These are phyloP conservation scores for Fusarium pseudonygamai DNA, from an alignment of 2,329 filamentous ascomycete species.

Conservation along the genomic window DNA sequence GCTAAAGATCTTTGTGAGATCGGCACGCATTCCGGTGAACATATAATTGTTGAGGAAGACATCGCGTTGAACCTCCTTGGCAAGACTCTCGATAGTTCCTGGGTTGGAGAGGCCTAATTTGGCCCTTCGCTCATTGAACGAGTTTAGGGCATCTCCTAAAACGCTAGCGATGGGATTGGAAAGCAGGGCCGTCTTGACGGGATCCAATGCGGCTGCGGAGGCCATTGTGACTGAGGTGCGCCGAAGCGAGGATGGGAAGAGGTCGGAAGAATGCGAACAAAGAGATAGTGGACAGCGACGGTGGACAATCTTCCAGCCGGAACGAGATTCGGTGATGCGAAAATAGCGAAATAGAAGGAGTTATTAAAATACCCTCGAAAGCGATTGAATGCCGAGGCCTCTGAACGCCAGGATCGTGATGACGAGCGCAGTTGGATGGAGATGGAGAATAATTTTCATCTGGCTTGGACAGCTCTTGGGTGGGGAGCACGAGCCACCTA, in stretches of 20 bases:
- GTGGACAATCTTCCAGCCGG: conserved; percentile 20
- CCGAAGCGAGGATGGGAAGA: conserved; percentile 37
- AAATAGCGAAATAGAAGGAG: conserved; percentile 30
- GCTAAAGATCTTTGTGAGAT: conserved; percentile 96
- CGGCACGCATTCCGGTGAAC: conserved; percentile 95
- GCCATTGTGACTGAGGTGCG: conserved; percentile 57
- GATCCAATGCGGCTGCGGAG: conserved; percentile 58
- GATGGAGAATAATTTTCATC: conserved; percentile 52
- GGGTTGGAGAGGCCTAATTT: conserved; percentile 91
- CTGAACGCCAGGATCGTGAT: conserved; percentile 47
- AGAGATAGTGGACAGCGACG: conserved; percentile 32
- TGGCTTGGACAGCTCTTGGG: conserved; percentile 41
- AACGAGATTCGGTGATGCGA: not conserved
- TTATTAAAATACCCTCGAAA: conserved; percentile 35
- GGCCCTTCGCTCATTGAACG: conserved; percentile 86
- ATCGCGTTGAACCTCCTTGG: conserved; percentile 93
- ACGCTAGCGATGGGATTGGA: conserved; percentile 77
- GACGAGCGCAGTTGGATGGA: conserved; percentile 45
- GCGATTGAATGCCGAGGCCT: conserved; percentile 39
- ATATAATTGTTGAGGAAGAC: conserved; percentile 96
- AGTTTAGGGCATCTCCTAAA: conserved; percentile 79
- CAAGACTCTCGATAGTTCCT: conserved; percentile 88
- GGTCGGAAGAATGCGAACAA: conserved; percentile 38
- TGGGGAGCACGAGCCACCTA: conserved; percentile 45
- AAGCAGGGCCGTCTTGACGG: conserved; percentile 70